Evolutionary conservation across 2,329 filamentous ascomycete species (phyloP).

Genomic region (Aspergillus tamarii): DNA sequence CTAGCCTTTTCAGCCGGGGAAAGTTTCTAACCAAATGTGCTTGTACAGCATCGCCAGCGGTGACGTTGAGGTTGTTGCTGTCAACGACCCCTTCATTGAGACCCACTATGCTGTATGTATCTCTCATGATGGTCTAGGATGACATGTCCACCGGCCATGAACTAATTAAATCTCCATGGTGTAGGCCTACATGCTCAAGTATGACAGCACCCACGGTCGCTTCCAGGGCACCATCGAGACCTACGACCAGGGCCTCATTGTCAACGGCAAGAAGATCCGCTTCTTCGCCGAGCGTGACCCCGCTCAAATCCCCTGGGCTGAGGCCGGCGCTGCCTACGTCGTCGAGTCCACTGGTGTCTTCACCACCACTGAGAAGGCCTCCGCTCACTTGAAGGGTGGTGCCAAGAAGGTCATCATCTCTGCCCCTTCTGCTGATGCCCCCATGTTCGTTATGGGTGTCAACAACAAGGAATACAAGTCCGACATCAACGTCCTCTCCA

Average conservation of each 20-base stretch:
- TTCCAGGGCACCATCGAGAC: conserved; percentile 91
- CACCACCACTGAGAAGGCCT: conserved; percentile 97
- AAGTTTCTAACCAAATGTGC: conserved; percentile 10
- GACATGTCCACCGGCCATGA: not conserved
- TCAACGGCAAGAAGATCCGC: conserved; percentile 93
- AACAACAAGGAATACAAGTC: conserved; percentile 94
- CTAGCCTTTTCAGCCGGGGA: not conserved
- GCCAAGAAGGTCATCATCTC: conserved; percentile 93
- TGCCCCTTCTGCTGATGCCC: conserved; percentile 70
- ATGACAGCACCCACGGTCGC: conserved; percentile 93
- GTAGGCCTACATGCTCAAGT: conserved; percentile 99
- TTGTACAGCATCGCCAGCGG: conserved; percentile 71
- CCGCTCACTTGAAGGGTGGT: conserved; percentile 90
- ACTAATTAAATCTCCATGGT: not conserved
- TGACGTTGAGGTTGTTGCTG: conserved; percentile 89
- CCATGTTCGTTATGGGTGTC: conserved; percentile 99
- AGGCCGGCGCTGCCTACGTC: conserved; percentile 88
- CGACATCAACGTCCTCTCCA: conserved; percentile 92
- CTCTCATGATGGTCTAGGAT: not conserved
- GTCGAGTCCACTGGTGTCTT: conserved; percentile 99
- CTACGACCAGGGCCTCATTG: conserved; percentile 71
- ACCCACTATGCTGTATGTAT: conserved; percentile 89
- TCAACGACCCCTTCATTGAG: conserved; percentile 99
- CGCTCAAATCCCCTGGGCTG: conserved; percentile 83
- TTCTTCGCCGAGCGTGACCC: conserved; percentile 96